phyloP scores from a whole-genome alignment of 805 yeast species.

The Maudiozyma barnettii region DNA sequence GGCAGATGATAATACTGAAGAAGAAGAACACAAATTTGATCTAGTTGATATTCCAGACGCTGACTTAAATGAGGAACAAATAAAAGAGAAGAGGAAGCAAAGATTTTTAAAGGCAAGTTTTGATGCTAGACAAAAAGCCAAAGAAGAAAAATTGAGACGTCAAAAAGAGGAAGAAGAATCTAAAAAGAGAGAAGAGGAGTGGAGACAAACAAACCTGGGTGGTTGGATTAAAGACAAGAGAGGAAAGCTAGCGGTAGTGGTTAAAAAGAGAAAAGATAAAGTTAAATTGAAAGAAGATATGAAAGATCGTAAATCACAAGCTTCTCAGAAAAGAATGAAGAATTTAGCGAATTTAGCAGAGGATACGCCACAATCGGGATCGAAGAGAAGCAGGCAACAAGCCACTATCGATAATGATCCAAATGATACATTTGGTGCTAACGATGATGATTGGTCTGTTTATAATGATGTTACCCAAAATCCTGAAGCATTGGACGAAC shows the following conservation, averaged over 20 bases:
- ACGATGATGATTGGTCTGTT: slow-evolving; percentile 91
- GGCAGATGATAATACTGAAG: slow-evolving; percentile 39
- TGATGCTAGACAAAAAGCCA: slow-evolving; percentile 80
- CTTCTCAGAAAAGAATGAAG: slow-evolving; percentile 89
- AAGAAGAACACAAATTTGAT: slow-evolving; percentile 48
- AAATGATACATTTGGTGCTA: slow-evolving; percentile 87
- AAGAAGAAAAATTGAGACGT: slow-evolving; percentile 65
- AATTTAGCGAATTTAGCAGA: slow-evolving; percentile 83
- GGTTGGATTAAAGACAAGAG: slow-evolving; percentile 77
- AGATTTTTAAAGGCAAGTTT: slow-evolving; percentile 71
- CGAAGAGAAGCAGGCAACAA: slow-evolving; percentile 44
- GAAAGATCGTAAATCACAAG: slow-evolving; percentile 79
- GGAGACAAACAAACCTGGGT: slow-evolving; percentile 64
- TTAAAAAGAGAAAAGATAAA: slow-evolving; percentile 57
- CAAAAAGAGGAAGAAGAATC: slow-evolving; percentile 50
- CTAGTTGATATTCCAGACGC: slow-evolving; percentile 78
- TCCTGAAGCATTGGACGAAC: slow-evolving; percentile 58
- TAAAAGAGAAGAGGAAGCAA: slow-evolving; percentile 82
- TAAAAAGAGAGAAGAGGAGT: slow-evolving; percentile 56
- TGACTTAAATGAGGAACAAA: slow-evolving; percentile 65
- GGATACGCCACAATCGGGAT: slow-evolving; percentile 35
- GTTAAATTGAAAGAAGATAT: slow-evolving; percentile 64
- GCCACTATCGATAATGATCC: slow-evolving; percentile 82
- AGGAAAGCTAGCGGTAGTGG: slow-evolving; percentile 44
- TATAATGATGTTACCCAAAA: slow-evolving; percentile 73